Conservation (phyloP, 2,329 filamentous ascomycete species). For the Rhytidhysteron rufulum region DNA sequence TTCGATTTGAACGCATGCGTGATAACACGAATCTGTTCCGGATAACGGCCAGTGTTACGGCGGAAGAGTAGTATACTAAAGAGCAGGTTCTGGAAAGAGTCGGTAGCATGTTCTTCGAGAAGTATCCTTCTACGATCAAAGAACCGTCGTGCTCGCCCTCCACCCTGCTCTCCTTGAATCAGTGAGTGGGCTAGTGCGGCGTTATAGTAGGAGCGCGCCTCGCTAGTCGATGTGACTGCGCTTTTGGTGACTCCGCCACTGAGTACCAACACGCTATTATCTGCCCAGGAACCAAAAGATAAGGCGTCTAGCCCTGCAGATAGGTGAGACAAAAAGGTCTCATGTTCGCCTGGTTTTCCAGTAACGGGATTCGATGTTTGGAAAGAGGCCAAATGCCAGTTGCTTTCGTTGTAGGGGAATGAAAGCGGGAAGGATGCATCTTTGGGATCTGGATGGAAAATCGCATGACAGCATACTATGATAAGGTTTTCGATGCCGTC, state of each 20-base stretch:
- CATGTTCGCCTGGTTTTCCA: slow-evolving; percentile 61
- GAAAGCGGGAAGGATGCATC: slow-evolving; percentile 22
- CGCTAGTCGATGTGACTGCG: slow-evolving; percentile 25
- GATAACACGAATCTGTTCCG: slow-evolving; percentile 39
- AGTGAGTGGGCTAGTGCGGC: slow-evolving; percentile 25
- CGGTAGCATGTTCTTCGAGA: slow-evolving; percentile 69
- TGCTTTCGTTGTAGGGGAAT: slow-evolving; percentile 31
- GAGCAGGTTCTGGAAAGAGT: slow-evolving; percentile 81
- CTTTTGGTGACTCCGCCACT: slow-evolving; percentile 58
- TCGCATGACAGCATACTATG: slow-evolving; percentile 80
- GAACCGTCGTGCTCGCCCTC: slow-evolving; percentile 20
- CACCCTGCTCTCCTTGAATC: slow-evolving; percentile 16
- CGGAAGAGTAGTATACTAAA: slow-evolving; percentile 64
- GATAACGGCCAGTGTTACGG: slow-evolving; percentile 36
- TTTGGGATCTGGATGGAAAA: slow-evolving; percentile 51
- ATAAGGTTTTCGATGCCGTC: slow-evolving; percentile 53
- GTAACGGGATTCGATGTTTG: slow-evolving; percentile 48
- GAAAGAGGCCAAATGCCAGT: slow-evolving; percentile 69
- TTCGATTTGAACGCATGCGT: slow-evolving; percentile 47
- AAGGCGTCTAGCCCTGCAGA: slow-evolving; percentile 59
- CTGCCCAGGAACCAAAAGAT: slow-evolving; percentile 37
- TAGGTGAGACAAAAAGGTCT: slow-evolving; percentile 75
- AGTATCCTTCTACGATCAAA: slow-evolving; percentile 46
- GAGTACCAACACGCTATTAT: slow-evolving; percentile 58
- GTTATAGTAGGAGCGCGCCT: slow-evolving; percentile 34